A percentile compares a stretch with the other conserved stretches of the same genome.
Conservation (phyloP, 2,329 filamentous ascomycete genomes). For the Fusarium buharicum region DNA sequence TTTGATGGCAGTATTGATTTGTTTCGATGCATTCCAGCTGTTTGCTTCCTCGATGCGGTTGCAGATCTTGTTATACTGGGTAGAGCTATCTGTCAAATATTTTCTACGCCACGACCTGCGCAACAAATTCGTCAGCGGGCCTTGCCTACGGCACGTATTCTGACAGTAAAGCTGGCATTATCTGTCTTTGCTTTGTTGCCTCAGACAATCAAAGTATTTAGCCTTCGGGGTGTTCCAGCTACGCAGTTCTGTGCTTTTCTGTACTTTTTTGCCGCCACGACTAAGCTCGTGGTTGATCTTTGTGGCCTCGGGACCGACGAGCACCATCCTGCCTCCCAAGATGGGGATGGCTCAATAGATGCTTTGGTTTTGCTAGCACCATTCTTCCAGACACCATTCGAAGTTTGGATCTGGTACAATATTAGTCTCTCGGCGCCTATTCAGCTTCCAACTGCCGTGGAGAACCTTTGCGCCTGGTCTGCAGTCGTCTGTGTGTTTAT, state of each 20-base stretch:
- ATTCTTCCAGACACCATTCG: neutral
- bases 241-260: slow-evolving; percentile 3
- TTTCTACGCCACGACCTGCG: accelerated
- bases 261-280: slow-evolving; percentile 1
- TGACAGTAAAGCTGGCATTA: neutral
- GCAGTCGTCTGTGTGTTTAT: accelerated
- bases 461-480: neutral
- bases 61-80: neutral
- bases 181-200: neutral
- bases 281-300: slow-evolving; percentile 3
- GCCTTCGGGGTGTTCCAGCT: slow-evolving; percentile 1
- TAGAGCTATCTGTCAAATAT: accelerated
- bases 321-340: accelerated
- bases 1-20: slow-evolving; percentile 14
- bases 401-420: slow-evolving; percentile 17
- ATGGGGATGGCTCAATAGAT: accelerated
- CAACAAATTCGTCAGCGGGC: neutral
- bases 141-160: neutral
- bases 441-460: accelerated
- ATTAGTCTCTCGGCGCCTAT: neutral
- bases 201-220: neutral
- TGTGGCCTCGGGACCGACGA: slow-evolving; percentile 2
- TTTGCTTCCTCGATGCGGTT: slow-evolving; percentile 2
- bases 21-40: neutral
- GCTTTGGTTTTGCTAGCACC: accelerated